These are phyloP conservation scores for Mesotaenium endlicherianum DNA, from an alignment of 139 green algal genomes.

Conservation along the genomic window DNA sequence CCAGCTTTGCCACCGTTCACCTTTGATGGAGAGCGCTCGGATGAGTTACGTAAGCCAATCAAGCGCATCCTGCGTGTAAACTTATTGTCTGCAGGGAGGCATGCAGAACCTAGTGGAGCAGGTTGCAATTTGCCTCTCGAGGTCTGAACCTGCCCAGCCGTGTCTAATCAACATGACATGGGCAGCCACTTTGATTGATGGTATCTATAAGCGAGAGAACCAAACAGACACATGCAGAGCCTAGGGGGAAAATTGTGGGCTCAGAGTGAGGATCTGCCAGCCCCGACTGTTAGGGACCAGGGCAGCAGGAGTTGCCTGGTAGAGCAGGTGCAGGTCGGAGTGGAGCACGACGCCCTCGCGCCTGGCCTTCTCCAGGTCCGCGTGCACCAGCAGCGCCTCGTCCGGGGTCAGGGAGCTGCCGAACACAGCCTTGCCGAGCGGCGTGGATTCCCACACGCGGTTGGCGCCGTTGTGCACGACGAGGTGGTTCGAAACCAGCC, in stretches of 20 bases:
- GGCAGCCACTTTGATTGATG: no score
- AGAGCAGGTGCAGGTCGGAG: constrained; percentile 44
- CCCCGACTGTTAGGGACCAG: not conserved
- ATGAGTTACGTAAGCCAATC: no score
- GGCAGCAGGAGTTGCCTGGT: constrained; percentile 19
- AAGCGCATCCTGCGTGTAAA: no score
- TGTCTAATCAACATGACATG: no score
- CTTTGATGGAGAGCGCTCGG: no score
- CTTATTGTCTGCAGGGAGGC: no score
- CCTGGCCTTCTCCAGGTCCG: constrained; percentile 25
- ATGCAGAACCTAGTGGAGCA: no score
- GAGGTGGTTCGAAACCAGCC: constrained; percentile 17
- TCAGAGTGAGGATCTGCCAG: no score
- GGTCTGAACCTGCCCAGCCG: no score
- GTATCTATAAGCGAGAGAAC: not conserved
- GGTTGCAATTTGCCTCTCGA: no score
- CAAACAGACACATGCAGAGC: not conserved
- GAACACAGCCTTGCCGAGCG: constrained; percentile 32
- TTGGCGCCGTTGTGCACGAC: constrained; percentile 17
- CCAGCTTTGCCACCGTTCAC: no score
- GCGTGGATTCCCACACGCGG: constrained; percentile 1
- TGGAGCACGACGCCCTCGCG: constrained; percentile 31
- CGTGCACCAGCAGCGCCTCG: constrained; percentile 43
- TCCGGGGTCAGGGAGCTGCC: constrained; percentile 38
- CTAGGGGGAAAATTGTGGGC: not conserved